Conservation (phyloP, 2,329 filamentous ascomycete genomes). For the Apiospora rasikravindrae region DNA sequence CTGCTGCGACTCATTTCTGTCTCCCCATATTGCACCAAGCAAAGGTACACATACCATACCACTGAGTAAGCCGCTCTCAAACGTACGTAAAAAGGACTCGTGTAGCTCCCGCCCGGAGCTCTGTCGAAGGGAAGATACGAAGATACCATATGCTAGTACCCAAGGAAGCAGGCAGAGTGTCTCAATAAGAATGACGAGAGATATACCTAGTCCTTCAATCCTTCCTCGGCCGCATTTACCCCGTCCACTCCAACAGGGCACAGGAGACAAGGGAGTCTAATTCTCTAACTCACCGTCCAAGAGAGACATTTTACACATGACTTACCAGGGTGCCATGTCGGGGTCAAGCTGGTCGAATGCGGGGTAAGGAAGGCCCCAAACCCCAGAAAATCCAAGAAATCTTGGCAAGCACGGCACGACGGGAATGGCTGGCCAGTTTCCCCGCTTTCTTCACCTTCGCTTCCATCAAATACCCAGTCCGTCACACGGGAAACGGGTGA, state of each 20-base stretch:
- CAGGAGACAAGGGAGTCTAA: background rate
- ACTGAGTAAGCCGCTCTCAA: background rate
- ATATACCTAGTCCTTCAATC: background rate
- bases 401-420: conserved; percentile 10
- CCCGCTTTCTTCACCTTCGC: conserved; percentile 5
- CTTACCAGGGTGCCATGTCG: background rate
- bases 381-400: background rate
- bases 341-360: conserved; percentile 9
- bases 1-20: background rate
- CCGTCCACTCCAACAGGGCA: conserved; percentile 1
- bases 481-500: conserved; percentile 1
- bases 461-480: background rate
- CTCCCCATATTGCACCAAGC: background rate
- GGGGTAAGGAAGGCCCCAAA: conserved; percentile 10
- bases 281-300: background rate
- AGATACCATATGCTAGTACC: background rate
- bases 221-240: background rate
- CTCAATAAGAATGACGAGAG: conserved; percentile 3
- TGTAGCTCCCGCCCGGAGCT: background rate
- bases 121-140: background rate
- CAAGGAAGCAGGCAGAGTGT: background rate
- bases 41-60: background rate
- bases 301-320: background rate
- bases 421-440: background rate
- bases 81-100: background rate